These are phyloP conservation scores for Blastomyces silverae DNA, from an alignment of 2,329 filamentous ascomycete genomes.

Conservation along the genomic window DNA sequence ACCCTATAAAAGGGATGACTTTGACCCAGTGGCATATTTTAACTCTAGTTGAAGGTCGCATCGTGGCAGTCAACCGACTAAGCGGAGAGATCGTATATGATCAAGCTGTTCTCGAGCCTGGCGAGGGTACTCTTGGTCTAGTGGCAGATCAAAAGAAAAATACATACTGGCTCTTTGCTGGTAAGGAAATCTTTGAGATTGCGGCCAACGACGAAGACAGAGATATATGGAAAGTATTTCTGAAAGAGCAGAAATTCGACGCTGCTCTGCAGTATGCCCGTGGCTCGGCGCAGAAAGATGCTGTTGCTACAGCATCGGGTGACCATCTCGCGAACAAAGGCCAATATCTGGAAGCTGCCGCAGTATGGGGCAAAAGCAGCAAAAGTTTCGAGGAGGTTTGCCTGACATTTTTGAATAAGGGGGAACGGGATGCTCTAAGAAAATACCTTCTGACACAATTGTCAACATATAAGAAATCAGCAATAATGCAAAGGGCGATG, in stretches of 20 bases:
- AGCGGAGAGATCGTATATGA: constrained; percentile 82
- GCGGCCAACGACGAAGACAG: constrained; percentile 83
- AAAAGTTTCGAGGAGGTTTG: constrained; percentile 97
- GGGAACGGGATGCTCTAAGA: constrained; percentile 81
- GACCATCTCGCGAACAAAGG: constrained; percentile 79
- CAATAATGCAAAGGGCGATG: constrained; percentile 90
- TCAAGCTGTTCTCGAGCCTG: constrained; percentile 72
- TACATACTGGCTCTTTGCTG: constrained; percentile 94
- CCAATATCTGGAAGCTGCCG: constrained; percentile 76
- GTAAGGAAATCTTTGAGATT: constrained; percentile 86
- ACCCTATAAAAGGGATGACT: constrained; percentile 70
- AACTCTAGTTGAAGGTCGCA: constrained; percentile 69
- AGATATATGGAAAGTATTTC: constrained; percentile 91
- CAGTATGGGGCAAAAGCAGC: constrained; percentile 87
- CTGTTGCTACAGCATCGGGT: constrained; percentile 83
- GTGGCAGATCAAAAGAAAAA: constrained; percentile 89
- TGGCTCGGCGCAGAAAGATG: constrained; percentile 74
- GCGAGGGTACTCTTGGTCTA: constrained; percentile 73
- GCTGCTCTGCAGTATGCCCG: constrained; percentile 78
- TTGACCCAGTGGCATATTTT: constrained; percentile 93
- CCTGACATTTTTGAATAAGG: constrained; percentile 79
- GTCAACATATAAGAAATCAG: constrained; percentile 69
- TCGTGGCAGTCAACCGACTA: constrained; percentile 80
- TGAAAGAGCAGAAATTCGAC: constrained; percentile 80
- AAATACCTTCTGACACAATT: constrained; percentile 86